phyloP scores from a whole-genome alignment of 2,329 filamentous ascomycete genomes.

The Thermochaetoides dissita region DNA sequence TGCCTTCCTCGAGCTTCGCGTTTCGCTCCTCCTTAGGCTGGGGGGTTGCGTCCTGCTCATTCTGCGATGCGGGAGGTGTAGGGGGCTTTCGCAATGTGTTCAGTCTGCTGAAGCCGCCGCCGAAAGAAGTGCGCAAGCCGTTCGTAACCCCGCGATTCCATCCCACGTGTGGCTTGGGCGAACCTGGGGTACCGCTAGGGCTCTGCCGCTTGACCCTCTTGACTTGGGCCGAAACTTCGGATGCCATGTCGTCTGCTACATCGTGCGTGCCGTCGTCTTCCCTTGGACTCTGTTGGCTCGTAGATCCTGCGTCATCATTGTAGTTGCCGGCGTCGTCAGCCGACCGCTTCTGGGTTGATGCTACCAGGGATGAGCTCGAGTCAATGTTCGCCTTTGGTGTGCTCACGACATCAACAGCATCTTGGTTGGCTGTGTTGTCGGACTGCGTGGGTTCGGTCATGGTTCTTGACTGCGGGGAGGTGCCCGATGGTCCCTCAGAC shows the following conservation, averaged over 20 bases:
- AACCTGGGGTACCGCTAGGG: too few relatives aligned
- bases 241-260: neutral
- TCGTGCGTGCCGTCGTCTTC: neutral
- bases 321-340: neutral
- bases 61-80: neutral
- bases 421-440: too few relatives aligned
- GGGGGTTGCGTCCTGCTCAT: too few relatives aligned
- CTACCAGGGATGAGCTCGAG: neutral
- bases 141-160: slow-evolving; percentile 18
- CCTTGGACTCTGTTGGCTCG: neutral
- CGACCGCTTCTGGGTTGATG: slow-evolving; percentile 2
- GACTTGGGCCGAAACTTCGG: neutral
- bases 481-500: too few relatives aligned
- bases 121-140: slow-evolving; percentile 18
- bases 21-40: too few relatives aligned
- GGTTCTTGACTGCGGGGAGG: too few relatives aligned
- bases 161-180: slow-evolving; percentile 7
- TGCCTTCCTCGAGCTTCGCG: too few relatives aligned
- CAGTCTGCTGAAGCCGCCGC: slow-evolving; percentile 1
- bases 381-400: neutral
- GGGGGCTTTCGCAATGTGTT: slow-evolving; percentile 1
- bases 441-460: too few relatives aligned
- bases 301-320: neutral
- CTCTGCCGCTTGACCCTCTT: too few relatives aligned
- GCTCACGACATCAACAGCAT: too few relatives aligned